Base-by-base conservation (phyloP, 768 basidiomycete genomes). In the Termitomyces sp. region DNA sequence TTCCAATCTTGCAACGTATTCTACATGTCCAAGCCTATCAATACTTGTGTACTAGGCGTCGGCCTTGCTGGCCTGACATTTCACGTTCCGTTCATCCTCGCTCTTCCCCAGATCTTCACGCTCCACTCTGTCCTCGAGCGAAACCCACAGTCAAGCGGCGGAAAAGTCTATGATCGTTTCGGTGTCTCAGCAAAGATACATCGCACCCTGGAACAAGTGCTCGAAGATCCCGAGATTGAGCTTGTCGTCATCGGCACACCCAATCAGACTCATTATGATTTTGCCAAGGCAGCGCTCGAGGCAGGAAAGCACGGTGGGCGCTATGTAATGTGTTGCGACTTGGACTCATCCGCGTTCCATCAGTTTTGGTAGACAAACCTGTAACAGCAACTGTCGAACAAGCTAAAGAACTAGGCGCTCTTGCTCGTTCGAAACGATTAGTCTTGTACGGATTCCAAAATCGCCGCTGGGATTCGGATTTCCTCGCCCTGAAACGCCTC, bases 311-410 rank as follows among this genome's bases (percentile, higher is more conserved):
- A 92, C 68, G 89, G 88, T 88, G 42, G 24, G 59, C 48, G 49
- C 42, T 35, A 11, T 40, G 28, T 36, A 42, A 48, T 24, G 11
- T 12, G n/a, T 51, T 33, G 32, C 50, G 4, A 22, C 1, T 7
- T 4, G 2, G 2, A 18, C 15, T 33, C 38, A 59, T 42, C 33
- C 12, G 24, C 15, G 38, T 4, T 52, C 46, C 38, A 44, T 44
- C 60, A 89, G 91, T 90, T 18, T 84, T 92, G 44, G 87, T 92
- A 40, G 91, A 92, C 68, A 93, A 93, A 69, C 91, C 91, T 4
- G 80, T 91, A 18, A 85, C 88, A 3, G 79, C 89, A 3, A 87
- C 84, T 1, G 75, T 74, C 1, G 71, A 74, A 16, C 79, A 92
- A 67, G 89, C 89, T 4, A 73, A 70, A 56, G 85, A 88, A 62